These are phyloP conservation scores for Tylopilus balloui DNA, from an alignment of 768 basidiomycete genomes.

Conservation along the genomic window DNA sequence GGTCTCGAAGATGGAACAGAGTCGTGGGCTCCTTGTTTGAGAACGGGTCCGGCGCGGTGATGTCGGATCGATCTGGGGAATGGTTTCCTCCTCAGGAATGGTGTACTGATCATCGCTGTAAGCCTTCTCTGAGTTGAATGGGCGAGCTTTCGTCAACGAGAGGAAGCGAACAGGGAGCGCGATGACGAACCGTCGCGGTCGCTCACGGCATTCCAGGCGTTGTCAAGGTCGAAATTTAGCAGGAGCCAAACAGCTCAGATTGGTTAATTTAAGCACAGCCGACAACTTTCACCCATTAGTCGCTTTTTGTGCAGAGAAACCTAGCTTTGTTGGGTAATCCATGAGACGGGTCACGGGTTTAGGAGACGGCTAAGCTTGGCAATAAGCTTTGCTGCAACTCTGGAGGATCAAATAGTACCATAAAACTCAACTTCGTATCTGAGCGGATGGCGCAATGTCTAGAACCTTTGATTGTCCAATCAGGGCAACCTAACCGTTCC, in stretches of 20 bases:
- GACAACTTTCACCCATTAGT: background rate
- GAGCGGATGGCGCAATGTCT: background rate
- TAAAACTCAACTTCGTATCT: conserved; percentile 6
- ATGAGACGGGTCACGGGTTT: background rate
- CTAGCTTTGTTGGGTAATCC: too few species aligned
- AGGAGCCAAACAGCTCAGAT: background rate
- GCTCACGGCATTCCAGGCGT: background rate
- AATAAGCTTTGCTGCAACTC: too few species aligned
- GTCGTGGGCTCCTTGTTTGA: conserved; percentile 2
- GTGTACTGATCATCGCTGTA: conserved; percentile 11
- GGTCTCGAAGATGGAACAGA: conserved; percentile 16
- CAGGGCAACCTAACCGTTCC: conserved; percentile 1
- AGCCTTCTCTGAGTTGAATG: conserved; percentile 1
- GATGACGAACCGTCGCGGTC: background rate
- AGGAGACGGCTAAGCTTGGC: background rate
- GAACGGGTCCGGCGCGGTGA: conserved; percentile 12
- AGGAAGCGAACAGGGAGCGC: background rate
- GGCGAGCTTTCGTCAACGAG: conserved; percentile 1
- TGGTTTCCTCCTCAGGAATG: conserved; percentile 8
- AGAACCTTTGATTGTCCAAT: background rate
- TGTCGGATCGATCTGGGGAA: conserved; percentile 20
- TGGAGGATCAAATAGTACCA: background rate
- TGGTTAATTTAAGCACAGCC: background rate
- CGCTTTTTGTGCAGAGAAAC: background rate
- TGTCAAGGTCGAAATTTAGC: background rate